Evolutionary conservation across 2,329 filamentous ascomycete genomes (phyloP).

Genomic region (Polychaeton citri): DNA sequence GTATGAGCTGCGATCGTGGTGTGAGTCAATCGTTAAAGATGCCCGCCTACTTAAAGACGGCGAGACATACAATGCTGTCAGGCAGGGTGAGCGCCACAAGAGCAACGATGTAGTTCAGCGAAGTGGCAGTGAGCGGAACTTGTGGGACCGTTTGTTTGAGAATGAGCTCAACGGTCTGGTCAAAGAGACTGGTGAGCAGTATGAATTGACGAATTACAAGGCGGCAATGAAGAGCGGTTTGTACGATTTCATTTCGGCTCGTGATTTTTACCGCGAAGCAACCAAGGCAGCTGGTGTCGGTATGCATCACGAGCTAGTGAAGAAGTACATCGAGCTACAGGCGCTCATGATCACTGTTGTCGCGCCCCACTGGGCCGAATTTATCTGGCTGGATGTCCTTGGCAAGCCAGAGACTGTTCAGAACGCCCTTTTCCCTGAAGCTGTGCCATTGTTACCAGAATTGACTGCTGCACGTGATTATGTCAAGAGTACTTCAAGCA

Average conservation of each 20-base stretch:
- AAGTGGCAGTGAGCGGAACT: slow-evolving; percentile 52
- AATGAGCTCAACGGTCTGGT: slow-evolving; percentile 84
- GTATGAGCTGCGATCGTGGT: slow-evolving; percentile 77
- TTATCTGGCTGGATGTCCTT: slow-evolving; percentile 86
- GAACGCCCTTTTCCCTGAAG: slow-evolving; percentile 59
- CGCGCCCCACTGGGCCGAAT: slow-evolving; percentile 86
- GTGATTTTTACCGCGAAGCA: slow-evolving; percentile 82
- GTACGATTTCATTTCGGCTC: slow-evolving; percentile 80
- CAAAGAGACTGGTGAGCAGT: slow-evolving; percentile 65
- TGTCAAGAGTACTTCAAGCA: slow-evolving; percentile 58
- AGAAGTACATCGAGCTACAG: slow-evolving; percentile 76
- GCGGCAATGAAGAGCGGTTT: slow-evolving; percentile 70
- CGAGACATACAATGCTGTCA: slow-evolving; percentile 28
- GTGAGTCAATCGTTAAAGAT: slow-evolving; percentile 68
- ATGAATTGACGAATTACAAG: slow-evolving; percentile 68
- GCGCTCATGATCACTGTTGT: slow-evolving; percentile 70
- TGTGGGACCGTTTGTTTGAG: slow-evolving; percentile 80
- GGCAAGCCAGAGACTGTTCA: slow-evolving; percentile 65
- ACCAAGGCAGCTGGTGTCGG: slow-evolving; percentile 63
- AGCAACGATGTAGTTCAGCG: slow-evolving; percentile 51
- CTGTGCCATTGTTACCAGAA: slow-evolving; percentile 49
- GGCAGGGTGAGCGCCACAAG: slow-evolving; percentile 31
- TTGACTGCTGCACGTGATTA: slow-evolving; percentile 74
- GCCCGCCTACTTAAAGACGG: slow-evolving; percentile 29
- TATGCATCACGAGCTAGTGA: slow-evolving; percentile 72